Base-by-base conservation (phyloP, 768 basidiomycete genomes). In the Suillus americanus region DNA sequence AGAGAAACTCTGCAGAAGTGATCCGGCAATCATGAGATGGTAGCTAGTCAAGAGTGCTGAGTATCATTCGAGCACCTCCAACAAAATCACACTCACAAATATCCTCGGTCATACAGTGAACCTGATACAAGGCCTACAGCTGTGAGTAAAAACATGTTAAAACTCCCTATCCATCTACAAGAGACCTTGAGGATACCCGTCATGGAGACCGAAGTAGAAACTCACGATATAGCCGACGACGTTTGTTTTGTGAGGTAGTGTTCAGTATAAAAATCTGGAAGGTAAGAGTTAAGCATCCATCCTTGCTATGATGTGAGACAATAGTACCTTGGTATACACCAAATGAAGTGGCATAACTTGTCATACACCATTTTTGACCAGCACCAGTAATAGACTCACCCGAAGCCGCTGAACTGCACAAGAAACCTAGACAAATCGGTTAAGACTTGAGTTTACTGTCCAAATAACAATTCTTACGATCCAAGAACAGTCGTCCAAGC, bases 91-190 rank as follows among this genome's bases (percentile, higher is more conserved):
- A 62, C 76, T 62, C 66, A 82, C 81, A 83, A 85, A 73, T 83
- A 82, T 62, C 86, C 86, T n/a, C 76, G 76, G 61, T 87, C 86
- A 65, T 81, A 83, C 9, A 81, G 77, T 59, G 77, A 69, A 3
- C 86, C 86, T 5, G 80, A 70, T 43, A 84, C 38, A 13, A 82
- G 62, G 18, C 83, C 78, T n/a, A 73, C 65, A 0, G 72, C 69
- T 25, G 81, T 67, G 20, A 76, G 65, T 13, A 84, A 70, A 54
- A 82, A 79, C 1, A 80, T 68, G 65, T 85, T 82, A 20, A 79
- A 68, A 33, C 83, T 80, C 48, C 85, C 86, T 64, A 87, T 80
- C 78, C 78, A 80, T 14, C 77, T 77, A 56, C 41, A 65, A 12
- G 41, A 23, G 23, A 33, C 45, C 40, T 3, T 33, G 40, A 57